Conservation (phyloP, 139 green algal genomes). For the Chlorella sorokiniana region DNA sequence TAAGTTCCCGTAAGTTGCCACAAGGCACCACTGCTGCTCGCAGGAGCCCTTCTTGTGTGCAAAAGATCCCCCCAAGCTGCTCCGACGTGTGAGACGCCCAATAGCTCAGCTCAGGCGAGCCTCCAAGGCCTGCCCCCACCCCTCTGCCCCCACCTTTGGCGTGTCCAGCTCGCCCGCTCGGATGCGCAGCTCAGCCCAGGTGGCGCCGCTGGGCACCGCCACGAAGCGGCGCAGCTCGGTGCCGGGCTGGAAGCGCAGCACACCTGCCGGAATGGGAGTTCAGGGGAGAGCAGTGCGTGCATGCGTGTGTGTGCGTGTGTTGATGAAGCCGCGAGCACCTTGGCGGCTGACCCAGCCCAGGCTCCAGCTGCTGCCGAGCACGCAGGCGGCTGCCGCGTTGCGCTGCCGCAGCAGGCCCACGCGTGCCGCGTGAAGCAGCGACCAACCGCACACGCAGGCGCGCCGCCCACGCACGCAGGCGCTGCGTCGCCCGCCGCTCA, state of each 20-base stretch:
- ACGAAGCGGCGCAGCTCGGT: constrained; percentile 73
- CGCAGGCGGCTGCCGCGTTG: no score
- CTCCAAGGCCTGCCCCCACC: neutral
- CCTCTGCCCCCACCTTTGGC: constrained; percentile 31
- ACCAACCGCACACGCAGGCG: neutral
- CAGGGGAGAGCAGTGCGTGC: neutral
- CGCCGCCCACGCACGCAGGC: neutral
- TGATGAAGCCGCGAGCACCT: neutral
- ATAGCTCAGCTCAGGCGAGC: neutral
- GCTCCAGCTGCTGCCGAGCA: no score
- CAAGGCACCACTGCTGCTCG: no score
- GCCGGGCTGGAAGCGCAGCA: constrained; percentile 51
- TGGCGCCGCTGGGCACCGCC: constrained; percentile 77
- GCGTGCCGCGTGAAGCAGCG: no score
- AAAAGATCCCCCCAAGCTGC: no score
- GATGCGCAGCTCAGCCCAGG: constrained; percentile 80
- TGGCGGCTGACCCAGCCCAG: no score
- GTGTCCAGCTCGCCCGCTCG: constrained; percentile 47
- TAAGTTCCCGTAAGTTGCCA: no score
- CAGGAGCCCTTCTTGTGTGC: no score
- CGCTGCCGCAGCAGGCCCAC: no score
- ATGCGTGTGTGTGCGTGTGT: neutral
- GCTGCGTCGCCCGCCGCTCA: neutral
- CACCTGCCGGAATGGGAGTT: neutral
- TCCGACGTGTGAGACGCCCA: no score